A percentile compares a stretch with the other conserved stretches of the same genome.
phyloP scores from a whole-genome alignment of 1,284 basidiomycete species.

The Malassezia sympodialis region DNA sequence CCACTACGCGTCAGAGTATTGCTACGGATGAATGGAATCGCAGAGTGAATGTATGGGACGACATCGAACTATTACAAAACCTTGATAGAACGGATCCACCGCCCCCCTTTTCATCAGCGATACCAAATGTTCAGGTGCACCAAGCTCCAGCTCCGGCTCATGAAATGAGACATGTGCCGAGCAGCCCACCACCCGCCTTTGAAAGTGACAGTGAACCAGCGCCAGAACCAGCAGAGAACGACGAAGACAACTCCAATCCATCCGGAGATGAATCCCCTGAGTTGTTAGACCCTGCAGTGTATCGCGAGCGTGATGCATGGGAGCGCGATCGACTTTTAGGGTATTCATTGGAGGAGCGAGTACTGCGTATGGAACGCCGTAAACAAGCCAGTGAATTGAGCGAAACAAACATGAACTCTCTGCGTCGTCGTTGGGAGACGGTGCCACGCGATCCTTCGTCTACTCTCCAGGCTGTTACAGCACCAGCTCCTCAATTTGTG shows the following conservation, averaged over 20 bases:
- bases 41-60: slow-evolving; percentile 15
- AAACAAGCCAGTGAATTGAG: background rate
- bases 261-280: background rate
- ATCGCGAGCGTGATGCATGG: slow-evolving; percentile 17
- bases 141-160: background rate
- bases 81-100: slow-evolving; percentile 8
- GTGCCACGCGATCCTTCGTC: background rate
- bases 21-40: background rate
- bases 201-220: slow-evolving; percentile 19
- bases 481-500: background rate
- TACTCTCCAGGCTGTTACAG: background rate
- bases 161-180: slow-evolving; percentile 15
- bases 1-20: background rate
- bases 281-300: background rate
- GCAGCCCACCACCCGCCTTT: slow-evolving; percentile 34
- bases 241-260: background rate
- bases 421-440: background rate
- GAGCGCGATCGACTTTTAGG: slow-evolving; percentile 16
- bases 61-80: background rate
- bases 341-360: slow-evolving; percentile 14
- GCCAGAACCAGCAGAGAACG: background rate
- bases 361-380: slow-evolving; percentile 12
- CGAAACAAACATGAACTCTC: background rate
- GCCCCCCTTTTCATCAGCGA: slow-evolving; percentile 1
- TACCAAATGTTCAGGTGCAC: background rate